These are phyloP conservation scores for Neonectria faginata DNA, from an alignment of 2,329 filamentous ascomycete species.

Conservation along the genomic window DNA sequence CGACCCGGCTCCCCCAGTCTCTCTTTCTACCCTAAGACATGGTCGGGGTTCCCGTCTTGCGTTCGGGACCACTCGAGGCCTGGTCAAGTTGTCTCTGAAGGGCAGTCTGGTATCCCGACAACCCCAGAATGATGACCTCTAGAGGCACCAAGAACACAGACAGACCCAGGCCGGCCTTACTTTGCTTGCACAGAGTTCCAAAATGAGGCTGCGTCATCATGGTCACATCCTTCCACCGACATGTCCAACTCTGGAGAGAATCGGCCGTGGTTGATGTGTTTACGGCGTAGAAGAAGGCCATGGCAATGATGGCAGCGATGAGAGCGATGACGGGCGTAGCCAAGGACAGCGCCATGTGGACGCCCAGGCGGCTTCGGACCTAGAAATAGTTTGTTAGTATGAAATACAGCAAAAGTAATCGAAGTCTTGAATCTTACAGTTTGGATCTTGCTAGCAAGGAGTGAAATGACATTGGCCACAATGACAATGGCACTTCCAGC, in stretches of 20 bases:
- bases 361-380: constrained; percentile 36
- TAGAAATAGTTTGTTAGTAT: constrained; percentile 34
- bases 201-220: constrained; percentile 68
- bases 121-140: constrained; percentile 61
- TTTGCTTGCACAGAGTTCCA: constrained; percentile 67
- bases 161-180: constrained; percentile 65
- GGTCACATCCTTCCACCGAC: constrained; percentile 67
- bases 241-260: constrained; percentile 72
- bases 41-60: constrained; percentile 51
- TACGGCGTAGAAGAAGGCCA: constrained; percentile 68
- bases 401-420: constrained; percentile 20
- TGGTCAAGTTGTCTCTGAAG: constrained; percentile 56
- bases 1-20: constrained; percentile 29
- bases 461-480: constrained; percentile 59
- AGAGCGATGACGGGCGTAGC: constrained; percentile 48
- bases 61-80: constrained; percentile 42
- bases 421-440: constrained; percentile 56
- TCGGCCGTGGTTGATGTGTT: constrained; percentile 64
- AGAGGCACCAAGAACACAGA: constrained; percentile 68
- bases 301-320: constrained; percentile 60
- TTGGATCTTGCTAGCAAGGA: constrained; percentile 62
- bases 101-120: constrained; percentile 59
- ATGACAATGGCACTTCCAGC: constrained; percentile 63
- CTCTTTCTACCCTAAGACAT: constrained; percentile 34
- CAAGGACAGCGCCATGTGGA: constrained; percentile 41